Evolutionary conservation across 2,329 filamentous ascomycete genomes (phyloP), one percentile per base, ranked within the genome.

Genomic region (Alternaria solani): DNA sequence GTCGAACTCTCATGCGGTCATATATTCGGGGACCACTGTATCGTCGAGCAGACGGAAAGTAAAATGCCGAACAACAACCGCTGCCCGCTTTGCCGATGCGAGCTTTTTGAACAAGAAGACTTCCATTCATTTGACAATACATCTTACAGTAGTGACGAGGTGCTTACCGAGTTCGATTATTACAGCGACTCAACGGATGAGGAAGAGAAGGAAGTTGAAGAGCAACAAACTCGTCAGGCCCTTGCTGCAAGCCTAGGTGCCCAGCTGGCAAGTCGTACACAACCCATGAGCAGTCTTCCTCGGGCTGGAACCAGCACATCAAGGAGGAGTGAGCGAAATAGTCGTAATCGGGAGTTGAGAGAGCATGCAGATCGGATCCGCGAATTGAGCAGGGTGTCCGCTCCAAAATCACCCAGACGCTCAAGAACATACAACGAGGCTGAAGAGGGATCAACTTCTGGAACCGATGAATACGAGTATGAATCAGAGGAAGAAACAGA

Each of bases 1-100:
- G 39, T 58, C 3, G 34, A 58, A 28, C 39, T 58, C 20, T 28
- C 23, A 7, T 58, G 48, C 34, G 30, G 39, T 2, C 55, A 58
- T 41, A 38, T 58, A 26, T 58, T 58, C 30, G 55, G 55, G 4
- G 30, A 25, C 23, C 38, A 58, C 30, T 58, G 55, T 38, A 53
- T 58, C 48, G 30, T 53, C 41, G 16, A 28, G n/a, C 38, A 39
- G 41, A 26, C 34, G 12, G 48, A 58, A 39, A 30, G 16, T n/a
- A 25, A 16, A 16, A 38, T n/a, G 18, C n/a, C 32, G 16, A 51
- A 51, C 49, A 51, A 30, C 36, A 41, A 51, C 25, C 34, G 49
- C 12, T 51, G 49, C 20, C 49, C 49, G 16, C 49, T 51, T 9
- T 41, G 49, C 36, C 49, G 49, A 18, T 23, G 30, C 14, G 49